A percentile compares a stretch with the other conserved stretches of the same genome.
Evolutionary conservation across 148 eudicot species (phyloP).

Genomic region (Rhododendron griersonianum): DNA sequence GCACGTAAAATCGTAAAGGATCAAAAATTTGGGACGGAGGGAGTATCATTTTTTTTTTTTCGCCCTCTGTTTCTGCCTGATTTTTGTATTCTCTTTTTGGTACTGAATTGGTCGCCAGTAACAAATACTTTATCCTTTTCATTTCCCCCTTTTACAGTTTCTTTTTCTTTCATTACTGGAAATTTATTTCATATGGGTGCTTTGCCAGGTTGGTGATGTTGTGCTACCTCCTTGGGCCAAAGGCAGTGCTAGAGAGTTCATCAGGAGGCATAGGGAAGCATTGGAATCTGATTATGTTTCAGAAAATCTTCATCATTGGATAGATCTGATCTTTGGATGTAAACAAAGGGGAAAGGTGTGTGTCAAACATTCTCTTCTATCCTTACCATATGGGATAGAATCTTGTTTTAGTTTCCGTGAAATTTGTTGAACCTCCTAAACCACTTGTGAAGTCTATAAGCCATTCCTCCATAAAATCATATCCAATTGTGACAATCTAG

Average conservation of each 20-base stretch:
- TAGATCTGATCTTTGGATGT: conserved; percentile 91
- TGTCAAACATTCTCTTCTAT: conserved; percentile 6
- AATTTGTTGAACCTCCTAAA: neutral
- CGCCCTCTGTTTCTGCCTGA: neutral
- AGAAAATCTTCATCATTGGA: conserved; percentile 96
- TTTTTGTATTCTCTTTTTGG: neutral
- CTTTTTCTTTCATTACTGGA: neutral
- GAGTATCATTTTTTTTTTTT: neutral
- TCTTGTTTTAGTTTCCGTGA: neutral
- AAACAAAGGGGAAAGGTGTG: conserved; percentile 97
- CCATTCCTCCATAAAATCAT: neutral
- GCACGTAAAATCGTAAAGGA: too few relatives aligned
- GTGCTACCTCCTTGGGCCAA: conserved; percentile 95
- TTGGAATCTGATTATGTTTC: conserved; percentile 96
- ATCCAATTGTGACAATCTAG: neutral
- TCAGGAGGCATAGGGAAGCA: conserved; percentile 90
- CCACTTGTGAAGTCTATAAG: neutral
- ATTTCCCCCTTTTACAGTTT: neutral
- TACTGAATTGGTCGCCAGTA: neutral
- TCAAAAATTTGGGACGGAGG: too few relatives aligned
- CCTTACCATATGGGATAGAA: neutral
- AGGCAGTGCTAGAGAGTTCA: conserved; percentile 91
- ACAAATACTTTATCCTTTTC: neutral
- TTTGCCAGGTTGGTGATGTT: conserved; percentile 77
- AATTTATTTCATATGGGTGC: conserved; percentile 5